Conservation (phyloP, 202 grass and related monocot genomes). For the Carex arenaria region DNA sequence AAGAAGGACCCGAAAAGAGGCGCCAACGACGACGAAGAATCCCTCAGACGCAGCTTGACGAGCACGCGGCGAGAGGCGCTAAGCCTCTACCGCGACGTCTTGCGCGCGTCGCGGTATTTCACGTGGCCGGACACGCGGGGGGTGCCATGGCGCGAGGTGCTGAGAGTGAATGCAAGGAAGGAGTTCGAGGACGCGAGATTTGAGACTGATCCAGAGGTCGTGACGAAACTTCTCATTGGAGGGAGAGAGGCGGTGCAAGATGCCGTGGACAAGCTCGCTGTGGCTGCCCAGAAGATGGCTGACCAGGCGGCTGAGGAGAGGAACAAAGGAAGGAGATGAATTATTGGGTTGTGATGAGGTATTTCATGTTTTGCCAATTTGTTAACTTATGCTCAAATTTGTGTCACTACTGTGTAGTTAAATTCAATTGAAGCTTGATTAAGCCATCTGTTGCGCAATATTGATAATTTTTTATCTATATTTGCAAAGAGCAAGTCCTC, state of each 20-base stretch:
- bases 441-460: background rate
- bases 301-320: conserved; percentile 51
- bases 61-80: conserved; percentile 70
- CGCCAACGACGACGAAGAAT: conserved; percentile 46
- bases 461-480: background rate
- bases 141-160: conserved; percentile 68
- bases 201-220: conserved; percentile 86
- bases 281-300: conserved; percentile 53
- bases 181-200: conserved; percentile 84
- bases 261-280: conserved; percentile 64
- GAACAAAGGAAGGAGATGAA: conserved; percentile 24
- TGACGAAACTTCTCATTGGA: conserved; percentile 70
- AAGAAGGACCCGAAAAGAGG: conserved; percentile 31
- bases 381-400: background rate
- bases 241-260: conserved; percentile 63
- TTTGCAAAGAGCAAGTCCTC: background rate
- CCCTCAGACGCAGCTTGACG: conserved; percentile 46
- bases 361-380: background rate
- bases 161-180: conserved; percentile 61
- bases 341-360: background rate
- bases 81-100: conserved; percentile 68
- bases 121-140: conserved; percentile 60
- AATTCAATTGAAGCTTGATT: background rate
- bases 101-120: conserved; percentile 61
- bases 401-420: background rate